Base-by-base conservation (phyloP, 371 early-diverging fungal genomes). In the Haplosporangium sp. region DNA sequence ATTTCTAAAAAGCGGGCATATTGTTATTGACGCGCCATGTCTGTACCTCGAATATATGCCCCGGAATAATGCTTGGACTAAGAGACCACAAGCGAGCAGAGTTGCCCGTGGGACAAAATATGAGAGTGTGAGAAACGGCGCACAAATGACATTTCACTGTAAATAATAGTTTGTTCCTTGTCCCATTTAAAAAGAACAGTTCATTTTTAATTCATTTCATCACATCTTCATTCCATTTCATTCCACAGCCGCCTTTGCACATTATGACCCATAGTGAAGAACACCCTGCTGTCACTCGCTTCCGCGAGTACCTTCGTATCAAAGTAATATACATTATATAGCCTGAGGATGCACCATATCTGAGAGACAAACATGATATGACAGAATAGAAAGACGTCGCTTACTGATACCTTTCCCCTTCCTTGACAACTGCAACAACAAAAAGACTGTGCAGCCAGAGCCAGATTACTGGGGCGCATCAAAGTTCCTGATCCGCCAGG, bases 261-360 rank as follows among this genome's bases (percentile, higher is more conserved):
- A 64, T 16, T 18, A 80, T 80, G 81, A 56, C 67, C 43, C 53
- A 23, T 46, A 59, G 60, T 40, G 14, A 61, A n/a, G 80, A 79
- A 47, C 80, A 77, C 48, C 76, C 77, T 13, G 83, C 90, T 13
- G 92, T 93, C 8, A 75, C 84, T 59, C 84, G 90, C 45, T 93
- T 95, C 75, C 86, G 89, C 64, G 87, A 91, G 65, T 95, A 92
- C 75, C 83, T 95, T 72, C 87, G 90, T 47, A 91, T 94, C 81
- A 87, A 91, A 21, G 50, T 20, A 50, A n/a, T 16, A 9, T 18
- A 18, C 4, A 5, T 14, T 18, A 18, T 29, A 5, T 14, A n/a
- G 10, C 20, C 11, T 46, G 46, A 29, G 29, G 29, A 29, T 29
- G 29, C 1, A 29, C 46, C 10, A n/a, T 46, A 10, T 46, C 46